These are phyloP conservation scores for Euptelea pleiosperma DNA, from an alignment of 164 flowering plant genomes.

Conservation along the genomic window DNA sequence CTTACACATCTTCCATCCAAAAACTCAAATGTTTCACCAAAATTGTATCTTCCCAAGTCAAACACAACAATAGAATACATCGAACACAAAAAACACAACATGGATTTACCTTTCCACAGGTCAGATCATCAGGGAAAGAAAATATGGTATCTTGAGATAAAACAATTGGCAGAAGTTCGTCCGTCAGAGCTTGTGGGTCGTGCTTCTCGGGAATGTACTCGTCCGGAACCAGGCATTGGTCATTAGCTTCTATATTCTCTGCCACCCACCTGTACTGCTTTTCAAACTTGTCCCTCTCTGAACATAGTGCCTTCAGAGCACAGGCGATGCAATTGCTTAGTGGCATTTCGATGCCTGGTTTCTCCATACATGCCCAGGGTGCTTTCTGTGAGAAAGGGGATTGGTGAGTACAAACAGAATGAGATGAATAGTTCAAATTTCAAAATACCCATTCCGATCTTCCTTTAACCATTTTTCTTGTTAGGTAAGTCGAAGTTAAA, in stretches of 20 bases:
- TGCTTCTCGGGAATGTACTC: conserved; percentile 9
- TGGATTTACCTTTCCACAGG: conserved; percentile 29
- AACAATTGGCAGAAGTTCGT: conserved; percentile 2
- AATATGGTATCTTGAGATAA: conserved; percentile 12
- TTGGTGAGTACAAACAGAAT: background rate
- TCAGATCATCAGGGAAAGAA: conserved; percentile 17
- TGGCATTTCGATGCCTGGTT: conserved; percentile 15
- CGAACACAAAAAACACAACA: background rate
- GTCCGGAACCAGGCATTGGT: conserved; percentile 42
- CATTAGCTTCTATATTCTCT: conserved; percentile 17
- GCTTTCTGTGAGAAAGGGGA: conserved; percentile 32
- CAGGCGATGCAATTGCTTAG: conserved; percentile 26
- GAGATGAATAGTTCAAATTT: too few species aligned
- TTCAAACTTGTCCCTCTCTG: conserved; percentile 23
- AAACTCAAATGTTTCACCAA: too few species aligned
- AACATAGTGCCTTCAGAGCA: conserved; percentile 29
- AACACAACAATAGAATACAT: too few species aligned
- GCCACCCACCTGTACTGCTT: conserved; percentile 17
- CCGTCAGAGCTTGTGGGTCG: conserved; percentile 14
- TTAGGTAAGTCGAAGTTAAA: too few species aligned
- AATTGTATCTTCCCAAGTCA: too few species aligned
- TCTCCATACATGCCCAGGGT: conserved; percentile 35
- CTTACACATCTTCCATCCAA: too few species aligned
- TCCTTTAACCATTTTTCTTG: too few species aligned
- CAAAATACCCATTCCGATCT: too few species aligned